phyloP scores from a whole-genome alignment of 306 rosid species.

The Sesbania bispinosa region DNA sequence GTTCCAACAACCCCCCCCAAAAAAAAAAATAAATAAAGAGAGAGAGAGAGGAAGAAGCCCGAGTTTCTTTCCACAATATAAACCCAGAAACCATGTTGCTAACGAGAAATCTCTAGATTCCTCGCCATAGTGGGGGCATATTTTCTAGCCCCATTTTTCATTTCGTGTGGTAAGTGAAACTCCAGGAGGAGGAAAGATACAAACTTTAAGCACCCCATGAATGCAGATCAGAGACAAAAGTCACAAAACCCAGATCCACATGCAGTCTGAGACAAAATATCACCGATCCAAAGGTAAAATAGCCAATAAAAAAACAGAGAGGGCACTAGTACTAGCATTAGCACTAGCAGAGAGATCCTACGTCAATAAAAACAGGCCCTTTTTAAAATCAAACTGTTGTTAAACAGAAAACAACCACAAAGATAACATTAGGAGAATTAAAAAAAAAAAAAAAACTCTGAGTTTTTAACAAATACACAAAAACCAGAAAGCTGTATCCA shows the following conservation, averaged over 20 bases:
- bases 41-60: neutral
- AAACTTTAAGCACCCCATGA: constrained; percentile 5
- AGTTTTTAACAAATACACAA: neutral
- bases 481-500: neutral
- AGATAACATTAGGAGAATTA: too few species aligned
- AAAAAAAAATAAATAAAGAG: too few species aligned
- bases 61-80: neutral
- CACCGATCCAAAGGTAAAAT: neutral
- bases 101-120: neutral
- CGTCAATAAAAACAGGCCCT: neutral
- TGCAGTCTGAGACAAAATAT: constrained; percentile 5
- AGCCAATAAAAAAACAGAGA: neutral
- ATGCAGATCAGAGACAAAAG: neutral
- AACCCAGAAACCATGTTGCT: neutral
- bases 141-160: neutral
- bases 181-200: neutral
- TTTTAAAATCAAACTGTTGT: neutral
- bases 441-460: neutral
- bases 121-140: neutral
- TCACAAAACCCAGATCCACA: constrained; percentile 39
- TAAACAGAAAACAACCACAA: neutral
- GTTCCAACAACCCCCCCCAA: too few species aligned
- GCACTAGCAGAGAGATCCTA: neutral
- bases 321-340: neutral
- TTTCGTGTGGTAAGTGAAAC: neutral